A percentile compares a stretch with the other conserved stretches of the same genome.
Conservation (phyloP, 1,284 basidiomycete genomes). For the Albatrellus sp. region DNA sequence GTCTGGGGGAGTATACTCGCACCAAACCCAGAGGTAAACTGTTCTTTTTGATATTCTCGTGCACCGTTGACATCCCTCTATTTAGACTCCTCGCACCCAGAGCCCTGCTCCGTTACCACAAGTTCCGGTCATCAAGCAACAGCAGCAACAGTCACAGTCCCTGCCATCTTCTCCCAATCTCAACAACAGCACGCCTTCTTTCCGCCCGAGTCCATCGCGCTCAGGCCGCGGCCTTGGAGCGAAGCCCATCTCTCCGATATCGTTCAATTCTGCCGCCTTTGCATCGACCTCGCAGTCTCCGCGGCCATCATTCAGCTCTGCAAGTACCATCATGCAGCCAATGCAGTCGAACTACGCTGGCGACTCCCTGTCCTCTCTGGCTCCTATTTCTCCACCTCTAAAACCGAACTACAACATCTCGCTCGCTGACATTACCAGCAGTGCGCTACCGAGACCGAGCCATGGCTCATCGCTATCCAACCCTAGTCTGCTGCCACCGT, state of each 20-base stretch:
- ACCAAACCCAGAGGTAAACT: slow-evolving; percentile 23
- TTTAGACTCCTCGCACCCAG: slow-evolving; percentile 12
- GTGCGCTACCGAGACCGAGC: slow-evolving; percentile 7
- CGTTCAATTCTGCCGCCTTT: slow-evolving; percentile 24
- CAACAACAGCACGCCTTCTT: not conserved
- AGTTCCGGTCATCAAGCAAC: slow-evolving; percentile 13
- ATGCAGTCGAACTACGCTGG: slow-evolving; percentile 12
- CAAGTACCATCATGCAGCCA: slow-evolving; percentile 4
- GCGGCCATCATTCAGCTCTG: not conserved
- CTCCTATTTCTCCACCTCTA: slow-evolving; percentile 8
- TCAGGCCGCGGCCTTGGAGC: slow-evolving; percentile 25
- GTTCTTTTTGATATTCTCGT: not conserved
- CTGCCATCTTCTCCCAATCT: slow-evolving; percentile 27
- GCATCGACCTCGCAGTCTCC: slow-evolving; percentile 12
- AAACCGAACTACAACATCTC: slow-evolving; percentile 46
- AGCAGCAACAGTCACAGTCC: slow-evolving; percentile 22
- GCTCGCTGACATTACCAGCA: slow-evolving; percentile 16
- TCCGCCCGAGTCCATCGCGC: slow-evolving; percentile 14
- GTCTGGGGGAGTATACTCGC: slow-evolving; percentile 68
- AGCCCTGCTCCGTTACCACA: slow-evolving; percentile 11
- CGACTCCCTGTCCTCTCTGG: slow-evolving; percentile 2
- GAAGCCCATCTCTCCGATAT: slow-evolving; percentile 21
- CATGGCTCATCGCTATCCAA: slow-evolving; percentile 9
- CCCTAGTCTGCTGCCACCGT: slow-evolving; percentile 10
- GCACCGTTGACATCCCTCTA: slow-evolving; percentile 1